A percentile compares a stretch with the other conserved stretches of the same genome.
Conservation (phyloP, 2,329 filamentous ascomycete genomes). For the Penicillium sp. region DNA sequence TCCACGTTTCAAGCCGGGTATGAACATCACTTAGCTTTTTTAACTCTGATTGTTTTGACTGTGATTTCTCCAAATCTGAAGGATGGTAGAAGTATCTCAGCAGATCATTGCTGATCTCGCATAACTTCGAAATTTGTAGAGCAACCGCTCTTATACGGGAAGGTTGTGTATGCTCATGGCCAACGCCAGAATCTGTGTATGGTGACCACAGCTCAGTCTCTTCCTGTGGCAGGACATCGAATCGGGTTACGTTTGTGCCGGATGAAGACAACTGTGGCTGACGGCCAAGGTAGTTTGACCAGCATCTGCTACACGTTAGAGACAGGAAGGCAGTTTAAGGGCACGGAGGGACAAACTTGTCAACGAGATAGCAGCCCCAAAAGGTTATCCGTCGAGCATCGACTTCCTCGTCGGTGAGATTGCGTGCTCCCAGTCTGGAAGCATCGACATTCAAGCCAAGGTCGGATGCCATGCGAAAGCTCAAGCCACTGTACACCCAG, state of each 20-base stretch:
- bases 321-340: background rate
- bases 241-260: slow-evolving; percentile 80
- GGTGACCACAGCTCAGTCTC: slow-evolving; percentile 84
- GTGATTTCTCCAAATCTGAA: slow-evolving; percentile 57
- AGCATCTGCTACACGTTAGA: slow-evolving; percentile 58
- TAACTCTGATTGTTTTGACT: slow-evolving; percentile 78
- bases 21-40: slow-evolving; percentile 93
- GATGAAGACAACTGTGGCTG: slow-evolving; percentile 80
- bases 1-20: slow-evolving; percentile 86
- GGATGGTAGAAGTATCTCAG: slow-evolving; percentile 91
- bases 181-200: slow-evolving; percentile 80
- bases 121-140: slow-evolving; percentile 77
- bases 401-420: slow-evolving; percentile 76
- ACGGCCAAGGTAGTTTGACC: slow-evolving; percentile 94
- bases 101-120: slow-evolving; percentile 91
- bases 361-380: slow-evolving; percentile 97
- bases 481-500: slow-evolving; percentile 98
- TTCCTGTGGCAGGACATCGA: slow-evolving; percentile 86
- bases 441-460: slow-evolving; percentile 87
- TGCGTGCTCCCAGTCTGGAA: slow-evolving; percentile 61
- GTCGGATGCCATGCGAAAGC: slow-evolving; percentile 95
- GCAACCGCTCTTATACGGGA: slow-evolving; percentile 79
- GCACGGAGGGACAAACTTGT: slow-evolving; percentile 62
- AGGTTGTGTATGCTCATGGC: slow-evolving; percentile 71
- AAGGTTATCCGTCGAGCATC: slow-evolving; percentile 91